Evolutionary conservation across 495 filamentous ascomycete species (phyloP), one percentile per base, ranked within the genome.

Genomic region (Penicillium roqueforti): DNA sequence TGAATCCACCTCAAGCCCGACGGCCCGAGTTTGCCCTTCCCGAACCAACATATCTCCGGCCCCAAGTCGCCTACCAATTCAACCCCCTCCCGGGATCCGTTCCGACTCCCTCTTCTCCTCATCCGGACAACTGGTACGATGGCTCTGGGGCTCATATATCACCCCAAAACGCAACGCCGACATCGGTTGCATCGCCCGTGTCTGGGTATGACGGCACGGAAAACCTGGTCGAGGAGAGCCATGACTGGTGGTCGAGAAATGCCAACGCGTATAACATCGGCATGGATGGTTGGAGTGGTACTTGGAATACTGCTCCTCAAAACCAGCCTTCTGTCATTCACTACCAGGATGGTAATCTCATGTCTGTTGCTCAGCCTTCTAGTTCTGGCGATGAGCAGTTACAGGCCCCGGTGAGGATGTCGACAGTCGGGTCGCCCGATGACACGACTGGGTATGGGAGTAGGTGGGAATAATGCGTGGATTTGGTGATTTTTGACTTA

Each of bases 211-310:
- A 76, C 10, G 71, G 69, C 6, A 64, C 78, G 4, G 76, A 80
- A 9, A 73, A 74, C 5, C 55, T 81, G 19, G 74, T 83, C 6
- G 74, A 78, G 43, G 76, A 80, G 39, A 80, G 75, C 51, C 81
- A 81, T 45, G 76, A 83, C 32, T 85, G 81, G 82, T 84, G 80
- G 81, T 62, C 79, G 38, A 67, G 70, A 6, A 80, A 83, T 55
- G 69, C 79, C 9, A 70, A 68, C 18, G 66, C 67, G 6, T 58
- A 80, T 37, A 67, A 63, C 7, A 52, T 77, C 11, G 77, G 72
- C 9, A 72, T 78, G 49, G 78, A 77, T 18, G 76, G 71, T 46
- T 84, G 81, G 81, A 60, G 52, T 13, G 57, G 48, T 4, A 34
- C 48, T 9, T 67, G 64, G 64, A 55, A 43, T 36, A 19, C 57